These are phyloP conservation scores for Rhynchospora tenuis DNA, from an alignment of 176 grass and related monocot species.

Conservation along the genomic window DNA sequence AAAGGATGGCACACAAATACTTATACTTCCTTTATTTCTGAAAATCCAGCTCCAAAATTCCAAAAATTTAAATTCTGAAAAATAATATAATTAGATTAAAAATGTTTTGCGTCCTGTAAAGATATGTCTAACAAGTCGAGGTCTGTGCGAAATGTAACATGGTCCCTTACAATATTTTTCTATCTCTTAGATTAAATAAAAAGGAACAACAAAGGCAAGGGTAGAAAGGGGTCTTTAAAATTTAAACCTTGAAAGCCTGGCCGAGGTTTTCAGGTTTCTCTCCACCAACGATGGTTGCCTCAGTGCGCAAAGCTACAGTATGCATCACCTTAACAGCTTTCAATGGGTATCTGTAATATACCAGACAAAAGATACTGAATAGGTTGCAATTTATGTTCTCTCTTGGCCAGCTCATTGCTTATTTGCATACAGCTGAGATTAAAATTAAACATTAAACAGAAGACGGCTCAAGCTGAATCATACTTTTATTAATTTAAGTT, in stretches of 20 bases:
- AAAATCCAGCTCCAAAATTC: neutral
- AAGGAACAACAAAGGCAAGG: neutral
- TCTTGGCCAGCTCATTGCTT: neutral
- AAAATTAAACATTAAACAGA: neutral
- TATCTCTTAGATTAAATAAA: neutral
- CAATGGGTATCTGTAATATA: slow-evolving; percentile 67
- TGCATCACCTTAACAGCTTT: slow-evolving; percentile 99
- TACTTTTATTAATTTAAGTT: neutral
- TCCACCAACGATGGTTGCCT: slow-evolving; percentile 64
- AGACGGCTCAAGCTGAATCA: neutral
- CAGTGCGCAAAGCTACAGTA: slow-evolving; percentile 80
- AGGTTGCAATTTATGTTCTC: neutral
- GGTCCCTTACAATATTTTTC: neutral
- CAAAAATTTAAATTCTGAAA: neutral
- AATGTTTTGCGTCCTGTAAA: neutral
- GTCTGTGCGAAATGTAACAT: neutral
- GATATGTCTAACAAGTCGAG: neutral
- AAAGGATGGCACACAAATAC: neutral
- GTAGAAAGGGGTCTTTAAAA: slow-evolving; percentile 1
- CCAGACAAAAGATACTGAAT: neutral
- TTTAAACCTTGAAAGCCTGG: slow-evolving; percentile 71
- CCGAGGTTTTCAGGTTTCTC: slow-evolving; percentile 76
- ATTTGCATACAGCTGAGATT: neutral
- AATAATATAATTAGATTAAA: neutral
- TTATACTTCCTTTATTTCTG: neutral